These are phyloP conservation scores for Chamaecyparis obtusa DNA, from an alignment of 75 land plant genomes.

Conservation along the genomic window DNA sequence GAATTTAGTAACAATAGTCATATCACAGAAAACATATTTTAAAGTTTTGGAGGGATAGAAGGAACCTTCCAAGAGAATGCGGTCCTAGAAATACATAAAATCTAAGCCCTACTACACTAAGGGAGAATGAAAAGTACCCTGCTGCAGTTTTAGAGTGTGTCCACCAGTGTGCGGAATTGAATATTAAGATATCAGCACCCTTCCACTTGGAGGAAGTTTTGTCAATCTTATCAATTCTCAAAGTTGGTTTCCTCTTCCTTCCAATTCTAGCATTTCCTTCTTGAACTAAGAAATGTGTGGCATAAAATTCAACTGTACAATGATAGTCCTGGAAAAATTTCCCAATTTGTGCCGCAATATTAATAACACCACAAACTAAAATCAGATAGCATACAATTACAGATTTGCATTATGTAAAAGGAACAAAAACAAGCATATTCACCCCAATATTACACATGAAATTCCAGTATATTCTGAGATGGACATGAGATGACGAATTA, in stretches of 20 bases:
- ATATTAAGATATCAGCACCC: slow-evolving; percentile 76
- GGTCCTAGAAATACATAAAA: neutral
- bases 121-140: slow-evolving; percentile 34
- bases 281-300: slow-evolving; percentile 71
- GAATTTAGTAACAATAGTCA: neutral
- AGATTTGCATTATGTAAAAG: neutral
- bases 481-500: neutral
- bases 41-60: neutral
- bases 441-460: neutral
- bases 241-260: slow-evolving; percentile 36
- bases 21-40: neutral
- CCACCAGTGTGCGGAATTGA: slow-evolving; percentile 95
- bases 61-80: neutral
- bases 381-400: neutral
- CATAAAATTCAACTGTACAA: slow-evolving; percentile 74
- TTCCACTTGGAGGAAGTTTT: slow-evolving; percentile 65
- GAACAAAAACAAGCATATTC: neutral
- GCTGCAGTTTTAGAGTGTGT: slow-evolving; percentile 67
- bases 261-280: slow-evolving; percentile 69
- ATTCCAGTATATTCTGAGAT: neutral
- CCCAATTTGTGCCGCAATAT: slow-evolving; percentile 9
- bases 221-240: slow-evolving; percentile 70
- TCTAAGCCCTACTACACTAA: neutral
- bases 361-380: neutral
- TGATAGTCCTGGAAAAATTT: slow-evolving; percentile 61